Conservation (phyloP, 2,329 filamentous ascomycete species). For the Graphilbum ipis-grandicollis region DNA sequence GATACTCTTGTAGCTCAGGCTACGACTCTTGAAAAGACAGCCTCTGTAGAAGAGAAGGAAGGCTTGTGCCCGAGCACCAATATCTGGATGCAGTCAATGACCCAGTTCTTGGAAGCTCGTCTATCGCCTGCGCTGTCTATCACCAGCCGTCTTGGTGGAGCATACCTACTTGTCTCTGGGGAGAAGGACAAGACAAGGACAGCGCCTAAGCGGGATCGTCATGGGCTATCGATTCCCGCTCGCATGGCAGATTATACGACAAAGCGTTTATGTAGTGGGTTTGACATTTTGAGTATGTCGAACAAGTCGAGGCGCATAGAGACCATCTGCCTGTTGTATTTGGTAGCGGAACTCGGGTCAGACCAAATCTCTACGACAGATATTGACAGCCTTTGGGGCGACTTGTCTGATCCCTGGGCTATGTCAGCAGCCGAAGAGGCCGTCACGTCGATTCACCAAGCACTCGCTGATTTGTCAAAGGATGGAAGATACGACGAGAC, state of each 20-base stretch:
- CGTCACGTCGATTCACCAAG: slow-evolving; percentile 21
- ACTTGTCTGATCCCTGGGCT: slow-evolving; percentile 18
- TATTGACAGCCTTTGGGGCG: slow-evolving; percentile 27
- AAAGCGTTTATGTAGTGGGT: slow-evolving; percentile 31
- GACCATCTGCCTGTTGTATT: slow-evolving; percentile 30
- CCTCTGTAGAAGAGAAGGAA: slow-evolving; percentile 12
- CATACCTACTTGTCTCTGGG: slow-evolving; percentile 37
- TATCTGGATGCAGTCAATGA: slow-evolving; percentile 49
- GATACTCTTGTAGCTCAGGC: slow-evolving; percentile 35
- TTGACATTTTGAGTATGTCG: slow-evolving; percentile 22
- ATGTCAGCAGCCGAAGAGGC: slow-evolving; percentile 24
- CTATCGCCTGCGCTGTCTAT: slow-evolving; percentile 53
- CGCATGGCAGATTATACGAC: slow-evolving; percentile 58
- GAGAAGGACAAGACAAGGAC: not conserved
- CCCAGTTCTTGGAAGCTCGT: slow-evolving; percentile 29
- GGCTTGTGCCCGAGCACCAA: slow-evolving; percentile 45
- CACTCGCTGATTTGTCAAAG: slow-evolving; percentile 17
- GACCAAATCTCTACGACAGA: slow-evolving; percentile 34
- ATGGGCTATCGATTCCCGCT: slow-evolving; percentile 54
- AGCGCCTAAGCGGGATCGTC: slow-evolving; percentile 35
- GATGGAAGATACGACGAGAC: too few species aligned
- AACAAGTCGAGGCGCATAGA: slow-evolving; percentile 27
- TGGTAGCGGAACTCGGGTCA: slow-evolving; percentile 32
- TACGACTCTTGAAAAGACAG: slow-evolving; percentile 17
- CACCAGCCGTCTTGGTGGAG: slow-evolving; percentile 54